Conservation (phyloP, 768 basidiomycete genomes). For the Antrodiella citrinella region DNA sequence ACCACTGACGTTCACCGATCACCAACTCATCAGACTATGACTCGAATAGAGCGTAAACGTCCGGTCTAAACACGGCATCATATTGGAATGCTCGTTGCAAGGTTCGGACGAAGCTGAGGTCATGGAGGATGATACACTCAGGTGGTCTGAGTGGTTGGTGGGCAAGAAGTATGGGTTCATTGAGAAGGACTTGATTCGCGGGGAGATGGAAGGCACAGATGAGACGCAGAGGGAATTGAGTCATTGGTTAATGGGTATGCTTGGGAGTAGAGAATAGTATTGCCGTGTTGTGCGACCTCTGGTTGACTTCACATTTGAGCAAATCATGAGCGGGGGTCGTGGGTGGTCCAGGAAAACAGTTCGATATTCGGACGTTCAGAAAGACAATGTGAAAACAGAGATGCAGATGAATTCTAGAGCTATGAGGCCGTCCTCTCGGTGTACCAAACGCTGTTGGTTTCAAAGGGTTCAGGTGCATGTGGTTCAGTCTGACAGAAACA, state of each 20-base stretch:
- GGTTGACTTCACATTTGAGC: no score
- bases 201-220: slow-evolving; percentile 3
- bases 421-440: slow-evolving; percentile 40
- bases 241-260: slow-evolving; percentile 23
- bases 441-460: slow-evolving; percentile 68
- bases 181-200: no score
- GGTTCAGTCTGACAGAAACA: slow-evolving; percentile 46
- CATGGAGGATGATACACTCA: no score
- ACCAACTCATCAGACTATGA: background rate
- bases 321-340: no score
- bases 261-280: no score
- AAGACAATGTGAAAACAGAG: background rate
- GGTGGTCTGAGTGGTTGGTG: slow-evolving; percentile 19
- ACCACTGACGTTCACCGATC: background rate
- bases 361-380: no score
- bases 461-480: slow-evolving; percentile 59
- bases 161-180: slow-evolving; percentile 34
- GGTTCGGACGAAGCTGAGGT: slow-evolving; percentile 10
- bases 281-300: no score
- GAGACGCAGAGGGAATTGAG: slow-evolving; percentile 18
- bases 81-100: slow-evolving; percentile 38
- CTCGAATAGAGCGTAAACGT: slow-evolving; percentile 35
- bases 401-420: slow-evolving; percentile 10
- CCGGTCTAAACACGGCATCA: slow-evolving; percentile 57
- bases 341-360: no score